Evolutionary conservation across 129 eudicot genomes (phyloP).

Genomic region (Chrysanthemum seticuspe): DNA sequence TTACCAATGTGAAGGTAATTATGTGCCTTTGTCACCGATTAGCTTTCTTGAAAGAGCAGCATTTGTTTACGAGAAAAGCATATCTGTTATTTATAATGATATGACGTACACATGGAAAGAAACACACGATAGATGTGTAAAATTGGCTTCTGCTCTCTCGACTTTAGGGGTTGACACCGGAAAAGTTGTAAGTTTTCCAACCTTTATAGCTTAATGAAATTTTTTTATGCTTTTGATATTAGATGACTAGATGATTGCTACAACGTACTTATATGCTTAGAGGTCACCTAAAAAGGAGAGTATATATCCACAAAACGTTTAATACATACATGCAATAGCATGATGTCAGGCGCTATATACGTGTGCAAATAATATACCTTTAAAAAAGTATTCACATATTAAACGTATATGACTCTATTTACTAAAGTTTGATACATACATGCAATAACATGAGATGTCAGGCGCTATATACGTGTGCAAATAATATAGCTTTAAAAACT

Average conservation of each 20-base stretch:
- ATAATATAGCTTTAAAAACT: too few relatives aligned
- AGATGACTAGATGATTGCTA: background rate
- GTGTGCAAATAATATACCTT: too few relatives aligned
- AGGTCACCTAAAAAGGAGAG: background rate
- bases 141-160: constrained; percentile 51
- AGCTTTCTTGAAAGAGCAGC: constrained; percentile 59
- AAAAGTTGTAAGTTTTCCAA: constrained; percentile 40
- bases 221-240: background rate
- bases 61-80: constrained; percentile 30
- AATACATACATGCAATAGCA: too few relatives aligned
- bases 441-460: too few relatives aligned
- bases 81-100: constrained; percentile 41
- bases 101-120: constrained; percentile 42
- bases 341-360: too few relatives aligned
- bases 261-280: too few relatives aligned
- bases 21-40: constrained; percentile 48
- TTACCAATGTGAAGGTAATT: constrained; percentile 43
- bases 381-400: too few relatives aligned
- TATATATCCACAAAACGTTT: too few relatives aligned
- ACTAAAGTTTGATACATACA: too few relatives aligned
- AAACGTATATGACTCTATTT: too few relatives aligned
- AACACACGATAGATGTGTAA: constrained; percentile 44
- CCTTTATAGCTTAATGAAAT: background rate
- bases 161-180: constrained; percentile 27
- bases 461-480: too few relatives aligned